A percentile compares a stretch with the other conserved stretches of the same genome.
Conservation (phyloP, 2,329 filamentous ascomycete species). For the Alternaria consortialis region DNA sequence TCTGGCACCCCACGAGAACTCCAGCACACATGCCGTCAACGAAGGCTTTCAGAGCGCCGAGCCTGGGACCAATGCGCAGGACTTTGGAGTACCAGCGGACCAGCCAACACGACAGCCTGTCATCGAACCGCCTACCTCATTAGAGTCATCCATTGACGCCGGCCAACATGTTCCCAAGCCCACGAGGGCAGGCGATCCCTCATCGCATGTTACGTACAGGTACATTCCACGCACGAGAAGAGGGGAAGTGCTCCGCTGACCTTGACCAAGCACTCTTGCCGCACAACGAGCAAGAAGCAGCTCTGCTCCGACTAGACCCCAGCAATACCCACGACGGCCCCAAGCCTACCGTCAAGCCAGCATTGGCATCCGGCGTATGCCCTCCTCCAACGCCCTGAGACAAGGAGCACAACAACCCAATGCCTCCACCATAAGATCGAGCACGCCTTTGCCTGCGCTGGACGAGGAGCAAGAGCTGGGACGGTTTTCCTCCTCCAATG, state of each 20-base stretch:
- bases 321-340: conserved; percentile 39
- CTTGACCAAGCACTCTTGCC: conserved; percentile 21
- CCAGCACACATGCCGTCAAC: conserved; percentile 43
- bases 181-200: conserved; percentile 29
- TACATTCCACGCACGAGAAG: conserved; percentile 15
- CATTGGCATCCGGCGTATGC: conserved; percentile 48
- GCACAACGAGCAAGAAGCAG: conserved; percentile 37
- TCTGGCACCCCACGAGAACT: conserved; percentile 43
- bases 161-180: conserved; percentile 42
- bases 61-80: conserved; percentile 43
- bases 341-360: conserved; percentile 44
- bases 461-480: conserved; percentile 40
- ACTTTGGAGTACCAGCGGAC: conserved; percentile 39
- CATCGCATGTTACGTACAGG: conserved; percentile 31
- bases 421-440: conserved; percentile 32
- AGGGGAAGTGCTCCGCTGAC: conserved; percentile 28
- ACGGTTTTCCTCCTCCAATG: conserved; percentile 28
- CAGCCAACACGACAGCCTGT: conserved; percentile 31
- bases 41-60: conserved; percentile 41
- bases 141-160: conserved; percentile 49
- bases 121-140: conserved; percentile 45
- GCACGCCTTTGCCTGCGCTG: conserved; percentile 39
- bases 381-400: conserved; percentile 36
- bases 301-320: conserved; percentile 34
- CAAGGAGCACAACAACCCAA: conserved; percentile 32